Base-by-base conservation (phyloP, 2,329 filamentous ascomycete species). In the Fusarium redolens region DNA sequence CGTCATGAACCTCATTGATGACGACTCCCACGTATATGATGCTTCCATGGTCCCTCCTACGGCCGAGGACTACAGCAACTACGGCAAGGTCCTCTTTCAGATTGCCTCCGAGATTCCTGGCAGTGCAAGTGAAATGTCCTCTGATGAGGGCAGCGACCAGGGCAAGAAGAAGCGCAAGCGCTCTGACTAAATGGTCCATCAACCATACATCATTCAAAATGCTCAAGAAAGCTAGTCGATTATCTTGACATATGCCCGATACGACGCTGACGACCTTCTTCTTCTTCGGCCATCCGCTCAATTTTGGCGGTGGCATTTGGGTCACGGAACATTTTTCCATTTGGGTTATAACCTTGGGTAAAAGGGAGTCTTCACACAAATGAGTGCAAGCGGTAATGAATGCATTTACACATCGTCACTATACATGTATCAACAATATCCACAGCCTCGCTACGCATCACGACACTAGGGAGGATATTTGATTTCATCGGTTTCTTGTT, bases 1-100 rank as follows among this genome's bases (percentile, higher is more conserved):
- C 74, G 92, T 97, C 79, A 96, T 98, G 92, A 93, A 94, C 78
- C 89, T 98, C 55, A 87, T 97, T 55, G 93, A 96, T 73, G 89
- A 92, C 61, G 88, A 94, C 8, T 81, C 78, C 4, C 82, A 82
- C 58, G 77, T 81, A 35, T 84, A 84, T 55, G 82, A 84, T 73
- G 82, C 78, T 64, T 82, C 82, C 62, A 81, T 84, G 82, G 84
- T 84, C 82, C 80, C 81, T 10, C 76, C 82, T 18, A 80, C 86
- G 44, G 85, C 86, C 20, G 88, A 91, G n/a, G 92, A 94, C 69
- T 90, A 91, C 65, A 86, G 87, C 75, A 86, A 87, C 65, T 88
- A 94, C 68, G 93, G 94, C 74, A 92, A 92, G 79, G 92, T 94
- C 45, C 89, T 97, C 70, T 97, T 95, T 85, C 92, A 95, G 81